Conservation (phyloP, 192 early-diverging fungal genomes). For the Backusella westeae region DNA sequence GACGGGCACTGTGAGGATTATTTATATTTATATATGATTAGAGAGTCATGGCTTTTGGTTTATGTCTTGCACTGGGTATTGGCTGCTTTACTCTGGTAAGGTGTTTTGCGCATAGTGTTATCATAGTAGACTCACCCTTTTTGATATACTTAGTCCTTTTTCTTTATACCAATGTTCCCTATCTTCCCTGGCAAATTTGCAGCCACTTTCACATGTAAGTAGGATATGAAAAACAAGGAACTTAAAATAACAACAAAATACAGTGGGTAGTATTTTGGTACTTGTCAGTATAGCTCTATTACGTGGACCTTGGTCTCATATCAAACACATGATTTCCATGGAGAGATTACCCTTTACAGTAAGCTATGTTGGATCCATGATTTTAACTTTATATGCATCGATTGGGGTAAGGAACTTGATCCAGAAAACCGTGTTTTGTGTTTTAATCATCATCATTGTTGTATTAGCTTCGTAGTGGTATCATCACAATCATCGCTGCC, state of each 20-base stretch:
- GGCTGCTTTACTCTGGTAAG: conserved; percentile 40
- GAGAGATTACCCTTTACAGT: conserved; percentile 81
- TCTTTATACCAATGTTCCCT: conserved; percentile 62
- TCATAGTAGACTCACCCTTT: background rate
- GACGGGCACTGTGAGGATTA: background rate
- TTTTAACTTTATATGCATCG: conserved; percentile 82
- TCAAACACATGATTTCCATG: conserved; percentile 73
- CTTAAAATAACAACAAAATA: background rate
- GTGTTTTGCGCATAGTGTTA: background rate
- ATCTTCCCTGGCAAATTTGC: conserved; percentile 75
- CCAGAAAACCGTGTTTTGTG: background rate
- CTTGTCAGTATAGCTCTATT: conserved; percentile 65
- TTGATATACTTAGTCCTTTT: conserved; percentile 40
- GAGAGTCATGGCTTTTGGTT: conserved; percentile 46
- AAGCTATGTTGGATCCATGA: conserved; percentile 80
- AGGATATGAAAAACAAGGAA: background rate
- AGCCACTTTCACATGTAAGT: conserved; percentile 73
- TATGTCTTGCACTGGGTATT: conserved; percentile 46
- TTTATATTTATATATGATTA: background rate
- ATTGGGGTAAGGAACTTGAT: conserved; percentile 55
- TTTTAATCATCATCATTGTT: background rate
- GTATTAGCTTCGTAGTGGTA: conserved; percentile 53
- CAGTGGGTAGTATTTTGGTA: conserved; percentile 47
- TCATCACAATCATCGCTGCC: conserved; percentile 77
- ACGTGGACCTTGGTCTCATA: conserved; percentile 76